Evolutionary conservation across 2,329 filamentous ascomycete species (phyloP).

Genomic region (Xylaria polymorpha): DNA sequence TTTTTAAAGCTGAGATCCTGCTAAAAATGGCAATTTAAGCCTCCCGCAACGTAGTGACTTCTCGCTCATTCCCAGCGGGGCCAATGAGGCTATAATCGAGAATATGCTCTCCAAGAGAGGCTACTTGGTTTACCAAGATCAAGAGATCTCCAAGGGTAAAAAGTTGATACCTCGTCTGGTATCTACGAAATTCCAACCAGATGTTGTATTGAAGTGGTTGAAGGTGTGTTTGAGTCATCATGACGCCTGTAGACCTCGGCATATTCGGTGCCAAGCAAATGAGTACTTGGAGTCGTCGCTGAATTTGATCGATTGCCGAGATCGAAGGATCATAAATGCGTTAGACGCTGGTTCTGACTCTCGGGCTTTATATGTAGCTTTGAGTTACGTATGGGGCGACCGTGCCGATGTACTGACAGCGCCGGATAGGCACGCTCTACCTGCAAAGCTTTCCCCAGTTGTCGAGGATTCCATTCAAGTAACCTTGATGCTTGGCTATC

Average conservation of each 20-base stretch:
- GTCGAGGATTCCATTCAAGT: conserved; percentile 20
- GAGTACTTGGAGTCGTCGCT: neutral
- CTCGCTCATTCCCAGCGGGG: conserved; percentile 3
- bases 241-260: neutral
- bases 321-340: neutral
- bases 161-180: conserved; percentile 12
- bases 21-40: too few species aligned
- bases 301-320: conserved; percentile 20
- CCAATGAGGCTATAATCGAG: conserved; percentile 12
- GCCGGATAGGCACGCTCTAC: neutral
- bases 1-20: too few species aligned
- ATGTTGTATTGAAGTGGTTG: conserved; percentile 17
- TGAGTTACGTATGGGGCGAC: conserved; percentile 26
- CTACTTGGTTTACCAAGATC: conserved; percentile 18
- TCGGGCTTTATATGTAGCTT: conserved; percentile 14
- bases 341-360: neutral
- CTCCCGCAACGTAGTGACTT: too few species aligned
- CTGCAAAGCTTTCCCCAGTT: conserved; percentile 8
- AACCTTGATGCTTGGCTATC: conserved; percentile 34
- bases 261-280: neutral
- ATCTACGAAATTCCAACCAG: conserved; percentile 4
- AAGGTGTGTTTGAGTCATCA: conserved; percentile 8
- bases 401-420: neutral
- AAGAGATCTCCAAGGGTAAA: neutral
- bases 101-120: conserved; percentile 24